Evolutionary conservation across 441 rosid genomes (phyloP).

Genomic region (Corymbia citriodora): DNA sequence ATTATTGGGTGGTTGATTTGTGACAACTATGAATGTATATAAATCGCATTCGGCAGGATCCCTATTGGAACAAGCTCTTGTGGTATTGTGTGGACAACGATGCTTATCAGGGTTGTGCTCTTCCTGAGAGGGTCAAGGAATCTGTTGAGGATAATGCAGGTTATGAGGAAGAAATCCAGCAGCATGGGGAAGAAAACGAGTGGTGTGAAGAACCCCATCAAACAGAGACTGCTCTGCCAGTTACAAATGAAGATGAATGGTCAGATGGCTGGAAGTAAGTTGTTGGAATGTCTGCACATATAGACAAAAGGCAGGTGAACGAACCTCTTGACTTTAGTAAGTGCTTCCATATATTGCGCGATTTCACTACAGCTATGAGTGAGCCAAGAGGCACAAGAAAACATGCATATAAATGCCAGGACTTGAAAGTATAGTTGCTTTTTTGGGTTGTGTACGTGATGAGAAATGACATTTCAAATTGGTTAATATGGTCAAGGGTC

Average conservation of each 20-base stretch:
- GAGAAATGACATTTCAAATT: not conserved
- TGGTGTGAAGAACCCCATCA: constrained; percentile 5
- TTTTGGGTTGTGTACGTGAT: not conserved
- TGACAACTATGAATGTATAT: not conserved
- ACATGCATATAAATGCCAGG: not conserved
- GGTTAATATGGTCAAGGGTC: not conserved
- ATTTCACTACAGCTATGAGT: not conserved
- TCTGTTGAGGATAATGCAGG: constrained; percentile 6
- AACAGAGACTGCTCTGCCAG: constrained; percentile 24
- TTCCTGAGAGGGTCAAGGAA: constrained; percentile 42
- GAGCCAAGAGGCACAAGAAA: not conserved
- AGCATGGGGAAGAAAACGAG: not conserved
- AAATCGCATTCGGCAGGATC: constrained; percentile 33
- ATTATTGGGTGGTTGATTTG: not conserved
- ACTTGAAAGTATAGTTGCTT: not conserved
- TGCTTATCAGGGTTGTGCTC: constrained; percentile 54
- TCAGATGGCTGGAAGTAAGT: constrained; percentile 59
- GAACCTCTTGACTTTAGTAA: not conserved
- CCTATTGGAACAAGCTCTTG: constrained; percentile 47
- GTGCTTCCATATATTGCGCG: not conserved
- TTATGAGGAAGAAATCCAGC: constrained; percentile 8
- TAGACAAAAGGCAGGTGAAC: not conserved
- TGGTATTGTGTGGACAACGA: constrained; percentile 55
- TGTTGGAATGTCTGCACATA: not conserved
- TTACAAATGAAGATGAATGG: constrained; percentile 50